phyloP scores from a whole-genome alignment of 2,329 filamentous ascomycete genomes.

The Ambrosiella xylebori region DNA sequence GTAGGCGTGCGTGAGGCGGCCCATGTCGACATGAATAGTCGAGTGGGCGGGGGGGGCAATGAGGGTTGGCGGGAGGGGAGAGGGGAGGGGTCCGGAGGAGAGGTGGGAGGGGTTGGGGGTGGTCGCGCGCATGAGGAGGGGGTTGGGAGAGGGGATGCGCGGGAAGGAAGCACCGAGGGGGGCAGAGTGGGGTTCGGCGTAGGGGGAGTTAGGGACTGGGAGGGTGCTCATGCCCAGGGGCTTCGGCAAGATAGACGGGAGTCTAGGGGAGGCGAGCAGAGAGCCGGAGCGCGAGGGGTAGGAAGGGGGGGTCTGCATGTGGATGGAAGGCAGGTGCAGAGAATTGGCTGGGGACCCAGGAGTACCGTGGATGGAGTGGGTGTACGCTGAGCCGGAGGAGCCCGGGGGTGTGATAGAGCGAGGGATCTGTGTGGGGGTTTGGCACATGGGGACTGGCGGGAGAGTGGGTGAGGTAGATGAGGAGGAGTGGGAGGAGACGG shows the following conservation, averaged over 20 bases:
- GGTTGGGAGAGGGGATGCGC: conserved; percentile 11
- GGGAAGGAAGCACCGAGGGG: conserved; percentile 14
- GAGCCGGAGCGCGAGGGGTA: conserved; percentile 5
- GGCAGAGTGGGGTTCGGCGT: conserved; percentile 29
- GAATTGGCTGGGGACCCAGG: conserved; percentile 19
- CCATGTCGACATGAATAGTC: conserved; percentile 37
- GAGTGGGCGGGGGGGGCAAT: conserved; percentile 27
- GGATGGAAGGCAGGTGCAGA: conserved; percentile 38
- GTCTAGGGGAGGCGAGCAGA: conserved; percentile 30
- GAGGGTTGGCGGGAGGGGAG: conserved; percentile 21
- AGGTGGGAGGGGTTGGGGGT: conserved; percentile 20
- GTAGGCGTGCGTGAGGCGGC: conserved; percentile 53
- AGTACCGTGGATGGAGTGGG: conserved; percentile 23
- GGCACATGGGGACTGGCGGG: conserved; percentile 20
- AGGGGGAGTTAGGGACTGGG: conserved; percentile 24
- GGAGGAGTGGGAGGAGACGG: conserved; percentile 49
- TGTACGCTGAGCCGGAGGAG: conserved; percentile 26
- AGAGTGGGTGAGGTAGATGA: conserved; percentile 34
- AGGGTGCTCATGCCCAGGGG: conserved; percentile 33
- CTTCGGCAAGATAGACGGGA: conserved; percentile 49
- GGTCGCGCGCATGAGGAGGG: conserved; percentile 24
- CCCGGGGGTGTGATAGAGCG: conserved; percentile 32
- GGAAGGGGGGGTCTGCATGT: conserved; percentile 14
- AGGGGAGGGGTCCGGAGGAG: conserved; percentile 11
- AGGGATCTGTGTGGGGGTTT: conserved; percentile 27